Evolutionary conservation across 352 stramenopile species (phyloP), one percentile per base, ranked within the genome.

Genomic region (Pilasporangium apinafurcum): DNA sequence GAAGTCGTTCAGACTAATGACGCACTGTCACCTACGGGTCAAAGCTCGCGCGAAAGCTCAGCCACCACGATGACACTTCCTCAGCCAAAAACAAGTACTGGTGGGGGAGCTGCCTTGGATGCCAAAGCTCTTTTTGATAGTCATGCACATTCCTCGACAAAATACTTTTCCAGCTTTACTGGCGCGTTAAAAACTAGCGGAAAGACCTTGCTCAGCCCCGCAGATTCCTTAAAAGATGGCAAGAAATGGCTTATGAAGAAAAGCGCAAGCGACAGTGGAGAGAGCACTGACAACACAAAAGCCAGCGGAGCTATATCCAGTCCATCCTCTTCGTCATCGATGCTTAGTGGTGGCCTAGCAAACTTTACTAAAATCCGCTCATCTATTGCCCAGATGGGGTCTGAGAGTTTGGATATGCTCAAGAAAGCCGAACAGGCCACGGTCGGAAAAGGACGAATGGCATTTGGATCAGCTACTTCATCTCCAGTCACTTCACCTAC

Each of bases 181-280:
- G 77, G 65, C 6, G 75, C 70, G 1, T 55, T 92, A 12, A 90
- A 90, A 38, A 81, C 59, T 10, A 62, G 75, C 14, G 57, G 77
- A 4, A 92, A 89, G 44, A 83, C 66, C 39, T 62, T 91, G 37
- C 55, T 84, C 44, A 84, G 59, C 43, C 72, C 71, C 12, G 60
- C 65, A 0, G 59, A 56, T 30, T 65, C 66, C n/a, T 45, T 82
- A 24, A 79, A 83, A 44, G 71, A 83, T 31, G 65, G 72, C 26
- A 78, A 59, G 6, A 88, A 84, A 53, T 91, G 79, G 79, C 66
- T 91, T 43, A 69, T 86, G 32, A 85, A 86, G 48, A 91, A 87
- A 44, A 62, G 52, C 21, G 62, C 53, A 18, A 51, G 41, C 2
- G 45, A 39, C 5, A 68, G 42, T 32, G 52, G 48, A n/a, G 61